A percentile compares a stretch with the other conserved stretches of the same genome.
phyloP scores from a whole-genome alignment of 2,329 filamentous ascomycete genomes.

The Penicillium sp. region DNA sequence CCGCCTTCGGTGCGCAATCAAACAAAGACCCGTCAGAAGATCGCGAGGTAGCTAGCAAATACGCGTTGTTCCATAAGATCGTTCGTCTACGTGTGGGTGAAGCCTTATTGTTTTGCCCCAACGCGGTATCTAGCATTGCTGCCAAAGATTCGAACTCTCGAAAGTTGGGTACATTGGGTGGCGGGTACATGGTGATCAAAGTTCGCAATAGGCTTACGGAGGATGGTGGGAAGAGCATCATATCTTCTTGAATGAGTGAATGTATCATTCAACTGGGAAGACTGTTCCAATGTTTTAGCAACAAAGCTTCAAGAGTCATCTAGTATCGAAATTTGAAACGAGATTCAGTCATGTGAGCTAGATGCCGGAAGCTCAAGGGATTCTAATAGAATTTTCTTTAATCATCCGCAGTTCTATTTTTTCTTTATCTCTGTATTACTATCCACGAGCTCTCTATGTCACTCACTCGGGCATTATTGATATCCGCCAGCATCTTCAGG shows the following conservation, averaged over 20 bases:
- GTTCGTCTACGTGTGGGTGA: background rate
- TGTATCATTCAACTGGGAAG: too few relatives aligned
- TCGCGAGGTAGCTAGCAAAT: background rate
- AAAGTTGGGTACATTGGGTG: background rate
- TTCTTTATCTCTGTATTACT: too few relatives aligned
- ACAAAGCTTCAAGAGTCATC: too few relatives aligned
- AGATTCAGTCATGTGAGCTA: too few relatives aligned
- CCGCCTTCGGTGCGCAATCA: slow-evolving; percentile 11
- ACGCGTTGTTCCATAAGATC: background rate
- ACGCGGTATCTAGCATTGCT: background rate
- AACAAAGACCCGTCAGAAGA: background rate
- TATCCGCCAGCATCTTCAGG: too few relatives aligned
- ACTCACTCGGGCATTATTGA: too few relatives aligned
- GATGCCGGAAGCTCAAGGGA: too few relatives aligned
- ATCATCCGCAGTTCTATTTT: too few relatives aligned
- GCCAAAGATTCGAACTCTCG: background rate
- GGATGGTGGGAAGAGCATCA: background rate
- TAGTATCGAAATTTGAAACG: too few relatives aligned
- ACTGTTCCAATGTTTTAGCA: too few relatives aligned
- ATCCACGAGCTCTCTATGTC: too few relatives aligned
- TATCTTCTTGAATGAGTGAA: background rate
- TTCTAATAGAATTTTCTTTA: too few relatives aligned
- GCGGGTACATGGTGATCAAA: background rate
- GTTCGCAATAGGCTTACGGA: background rate
- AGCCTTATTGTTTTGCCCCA: background rate